Evolutionary conservation across 1,284 basidiomycete genomes (phyloP), one percentile per base, ranked within the genome.

Genomic region (Retiboletus flavoniger): DNA sequence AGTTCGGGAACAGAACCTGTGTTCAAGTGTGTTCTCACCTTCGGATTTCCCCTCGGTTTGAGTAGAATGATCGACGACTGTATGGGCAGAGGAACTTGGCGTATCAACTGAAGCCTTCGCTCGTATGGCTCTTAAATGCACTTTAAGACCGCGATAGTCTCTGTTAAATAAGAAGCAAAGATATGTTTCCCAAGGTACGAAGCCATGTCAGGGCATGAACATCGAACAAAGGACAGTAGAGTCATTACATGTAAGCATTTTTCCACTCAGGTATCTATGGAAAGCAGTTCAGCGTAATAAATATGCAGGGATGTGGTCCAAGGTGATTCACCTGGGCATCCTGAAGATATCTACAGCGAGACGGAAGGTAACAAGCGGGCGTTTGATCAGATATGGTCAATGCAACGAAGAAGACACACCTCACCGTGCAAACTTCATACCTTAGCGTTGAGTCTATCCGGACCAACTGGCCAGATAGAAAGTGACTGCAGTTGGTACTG

Each of bases 251-350:
- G 68, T 92, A 92, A 14, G 87, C 89, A 59, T 78, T 84, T 65
- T 89, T 87, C 89, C 89, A 92, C 72, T 92, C 89, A 1, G 88
- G 84, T 34, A 80, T 83, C 89, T 91, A 56, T 14, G 24, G 45
- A 48, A 54, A 21, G 21, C 11, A 16, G n/a, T 40, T 54, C 29
- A 53, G 35, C 13, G 52, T 28, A 41, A 50, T 10, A 44, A 39
- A 29, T 7, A 17, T 42, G 9, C 3, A 16, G n/a, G 21, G 38
- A 45, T 31, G 9, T 17, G 7, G 8, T 5, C 21, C 2, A 10
- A 7, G 38, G 26, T 38, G 19, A 63, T 72, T 28, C 56, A 84
- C 89, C 76, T 87, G 85, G 3, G 83, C 84, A 62, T 90, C 85
- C 60, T 84, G 75, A 4, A 91, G 73, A 66, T 89, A 86, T 65